These are phyloP conservation scores for Cicer arietinum DNA, from an alignment of 306 rosid genomes.

Conservation along the genomic window DNA sequence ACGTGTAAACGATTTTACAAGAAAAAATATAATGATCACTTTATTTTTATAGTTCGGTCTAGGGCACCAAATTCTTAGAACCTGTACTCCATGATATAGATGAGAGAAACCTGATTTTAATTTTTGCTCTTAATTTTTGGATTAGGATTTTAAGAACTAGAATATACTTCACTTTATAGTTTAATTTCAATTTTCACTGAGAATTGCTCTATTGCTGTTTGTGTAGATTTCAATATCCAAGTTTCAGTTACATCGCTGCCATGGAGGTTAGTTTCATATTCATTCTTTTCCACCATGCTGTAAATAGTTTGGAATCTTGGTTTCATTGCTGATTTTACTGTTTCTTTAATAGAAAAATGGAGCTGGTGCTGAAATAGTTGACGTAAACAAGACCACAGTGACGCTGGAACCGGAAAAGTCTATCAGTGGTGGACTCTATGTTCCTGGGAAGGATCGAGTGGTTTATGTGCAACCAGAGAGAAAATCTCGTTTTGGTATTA, in stretches of 20 bases:
- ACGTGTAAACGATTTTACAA: too few relatives aligned
- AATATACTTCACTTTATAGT: background rate
- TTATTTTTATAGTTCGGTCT: too few relatives aligned
- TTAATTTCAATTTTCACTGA: background rate
- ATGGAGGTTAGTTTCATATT: constrained; percentile 49
- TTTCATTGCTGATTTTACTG: background rate
- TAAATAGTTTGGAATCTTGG: background rate
- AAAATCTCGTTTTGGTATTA: constrained; percentile 76
- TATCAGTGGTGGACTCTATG: constrained; percentile 62
- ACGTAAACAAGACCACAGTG: constrained; percentile 59
- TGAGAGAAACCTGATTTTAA: too few relatives aligned
- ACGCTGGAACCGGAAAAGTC: constrained; percentile 71
- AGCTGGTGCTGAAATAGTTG: constrained; percentile 52
- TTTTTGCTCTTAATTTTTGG: background rate
- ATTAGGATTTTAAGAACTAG: background rate
- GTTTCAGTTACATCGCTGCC: background rate
- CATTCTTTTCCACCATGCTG: background rate
- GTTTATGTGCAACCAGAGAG: constrained; percentile 71
- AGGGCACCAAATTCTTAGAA: too few relatives aligned
- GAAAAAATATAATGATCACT: too few relatives aligned
- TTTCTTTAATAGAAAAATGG: constrained; percentile 53
- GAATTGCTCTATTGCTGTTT: background rate
- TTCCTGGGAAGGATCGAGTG: constrained; percentile 83
- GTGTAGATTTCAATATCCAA: background rate
- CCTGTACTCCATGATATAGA: too few relatives aligned